Evolutionary conservation across 2,329 filamentous ascomycete species (phyloP).

Genomic region (Ascochyta fabae): DNA sequence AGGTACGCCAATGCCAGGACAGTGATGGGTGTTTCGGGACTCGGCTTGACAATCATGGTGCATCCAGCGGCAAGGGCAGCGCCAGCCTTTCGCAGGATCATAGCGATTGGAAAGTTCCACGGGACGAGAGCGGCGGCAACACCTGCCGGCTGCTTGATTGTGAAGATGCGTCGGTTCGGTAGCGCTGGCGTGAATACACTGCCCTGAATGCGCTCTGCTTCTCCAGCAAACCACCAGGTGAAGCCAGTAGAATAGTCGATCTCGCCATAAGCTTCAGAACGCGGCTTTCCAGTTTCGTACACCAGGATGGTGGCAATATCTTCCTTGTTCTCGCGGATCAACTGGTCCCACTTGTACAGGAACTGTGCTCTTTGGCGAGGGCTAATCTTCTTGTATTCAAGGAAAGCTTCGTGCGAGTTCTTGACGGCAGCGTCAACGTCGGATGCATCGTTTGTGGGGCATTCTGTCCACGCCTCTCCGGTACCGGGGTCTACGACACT

Average conservation of each 20-base stretch:
- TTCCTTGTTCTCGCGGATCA: constrained; percentile 67
- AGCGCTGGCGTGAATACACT: constrained; percentile 64
- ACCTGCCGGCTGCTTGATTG: constrained; percentile 76
- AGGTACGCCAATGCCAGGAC: constrained; percentile 48
- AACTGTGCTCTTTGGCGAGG: constrained; percentile 67
- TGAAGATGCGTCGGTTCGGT: constrained; percentile 70
- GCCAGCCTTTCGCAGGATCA: constrained; percentile 71
- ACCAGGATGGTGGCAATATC: constrained; percentile 69
- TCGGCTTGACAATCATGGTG: constrained; percentile 68
- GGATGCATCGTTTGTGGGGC: constrained; percentile 57
- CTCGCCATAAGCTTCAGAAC: constrained; percentile 59
- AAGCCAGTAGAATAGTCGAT: constrained; percentile 62
- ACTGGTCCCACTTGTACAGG: constrained; percentile 68
- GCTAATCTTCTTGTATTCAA: constrained; percentile 64
- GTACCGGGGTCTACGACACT: constrained; percentile 56
- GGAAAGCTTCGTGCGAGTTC: constrained; percentile 66
- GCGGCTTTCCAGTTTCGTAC: constrained; percentile 64
- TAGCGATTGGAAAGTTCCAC: constrained; percentile 74
- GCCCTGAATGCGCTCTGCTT: constrained; percentile 69
- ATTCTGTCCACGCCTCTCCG: constrained; percentile 57
- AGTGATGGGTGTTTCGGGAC: constrained; percentile 51
- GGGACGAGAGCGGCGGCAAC: constrained; percentile 72
- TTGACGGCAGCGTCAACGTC: constrained; percentile 68
- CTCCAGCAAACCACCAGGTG: constrained; percentile 65
- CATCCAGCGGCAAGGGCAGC: constrained; percentile 75